Evolutionary conservation across 768 basidiomycete genomes (phyloP), one percentile per base, ranked within the genome.

Genomic region (Grammothele lineata): DNA sequence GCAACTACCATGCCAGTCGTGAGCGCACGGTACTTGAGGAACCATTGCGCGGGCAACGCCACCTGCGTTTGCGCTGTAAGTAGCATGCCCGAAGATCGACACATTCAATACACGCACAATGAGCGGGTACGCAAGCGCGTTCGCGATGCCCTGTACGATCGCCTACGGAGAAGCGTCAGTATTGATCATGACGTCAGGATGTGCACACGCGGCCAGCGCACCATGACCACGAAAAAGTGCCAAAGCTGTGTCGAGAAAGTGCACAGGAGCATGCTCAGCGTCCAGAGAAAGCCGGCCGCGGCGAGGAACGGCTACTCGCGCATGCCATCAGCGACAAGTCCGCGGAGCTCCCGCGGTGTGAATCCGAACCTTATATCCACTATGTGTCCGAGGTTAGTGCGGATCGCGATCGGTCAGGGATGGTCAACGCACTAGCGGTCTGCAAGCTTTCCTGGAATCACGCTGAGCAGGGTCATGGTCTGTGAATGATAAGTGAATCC

Each of bases 1-100:
- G 63, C 60, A 2, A 66, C 60, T 17, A 66, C 62, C 26, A 70
- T 40, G 18, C 69, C 70, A 6, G 63, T 66, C 0, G 67, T 64
- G 4, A 69, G 41, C 2, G 56, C 59, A 12, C 68, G 56, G 15
- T 55, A 50, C 22, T 45, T 49, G n/a, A 57, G 54, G 57, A 70
- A 70, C 52, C 60, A 62, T 43, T 68, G 68, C 1, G 62, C 49
- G 2, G 65, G 54, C 8, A 66, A 43, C 15, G 57, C 50, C 22
- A 58, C 54, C 57, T 58, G 26, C 1, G 5, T n/a, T 12, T 17
- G 6, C 11, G 37, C 14, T 3, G n/a, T 18, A 4, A 8, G 7
- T 38, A 14, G 9, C 3, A 4, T 14, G 27, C 7, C 27, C 27
- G 27, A 30, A 30, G 14, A 7, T 7, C 14, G 27, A 30, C 8